Base-by-base conservation (phyloP, 495 filamentous ascomycete species). In the Mycothermus thermophilus region DNA sequence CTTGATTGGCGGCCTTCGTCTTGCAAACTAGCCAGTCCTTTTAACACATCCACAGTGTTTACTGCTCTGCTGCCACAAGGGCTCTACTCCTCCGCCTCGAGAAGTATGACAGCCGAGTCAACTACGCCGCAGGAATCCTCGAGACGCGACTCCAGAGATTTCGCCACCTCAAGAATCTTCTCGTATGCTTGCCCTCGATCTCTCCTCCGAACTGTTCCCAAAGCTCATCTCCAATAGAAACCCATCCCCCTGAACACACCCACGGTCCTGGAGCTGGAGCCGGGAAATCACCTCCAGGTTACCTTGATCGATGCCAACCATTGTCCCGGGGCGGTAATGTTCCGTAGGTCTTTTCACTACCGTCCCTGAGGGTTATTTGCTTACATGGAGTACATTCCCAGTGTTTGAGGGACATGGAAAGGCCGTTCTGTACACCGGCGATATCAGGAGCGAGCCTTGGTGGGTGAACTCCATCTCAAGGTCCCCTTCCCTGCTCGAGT, bases 301-400 rank as follows among this genome's bases (percentile, higher is more conserved):
- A 93, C 87, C 2, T 65, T 95, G 0, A 71, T 94, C 22, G 77
- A 94, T 62, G 87, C 88, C 6, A 95, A 96, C 48, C 88, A 95
- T 47, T 96, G 88, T 50, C 63, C 77, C 13, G 88, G 88, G 3
- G 77, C 86, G 14, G 86, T 94, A 18, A 93, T 94, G 84, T 94
- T 95, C 49, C 40, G 67, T 71, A 45, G 14, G 40, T n/a, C n/a
- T n/a, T n/a, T n/a, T n/a, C n/a, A 12, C 3, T 10, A 5, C 1
- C 8, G 1, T 28, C 6, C 9, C 7, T 12, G 8, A 7, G 25
- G 25, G 10, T 41, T 24, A 38, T 8, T 5, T 1, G 6, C 1
- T 12, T 13, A 2, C 36, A 34, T 7, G 28, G 13, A 15, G 9
- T n/a, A n/a, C 8, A 8, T 3, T n/a, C 9, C 0, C 13, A 71